Evolutionary conservation across 2,329 filamentous ascomycete species (phyloP), one percentile per base, ranked within the genome.

Genomic region (Clonostachys rhizophaga): DNA sequence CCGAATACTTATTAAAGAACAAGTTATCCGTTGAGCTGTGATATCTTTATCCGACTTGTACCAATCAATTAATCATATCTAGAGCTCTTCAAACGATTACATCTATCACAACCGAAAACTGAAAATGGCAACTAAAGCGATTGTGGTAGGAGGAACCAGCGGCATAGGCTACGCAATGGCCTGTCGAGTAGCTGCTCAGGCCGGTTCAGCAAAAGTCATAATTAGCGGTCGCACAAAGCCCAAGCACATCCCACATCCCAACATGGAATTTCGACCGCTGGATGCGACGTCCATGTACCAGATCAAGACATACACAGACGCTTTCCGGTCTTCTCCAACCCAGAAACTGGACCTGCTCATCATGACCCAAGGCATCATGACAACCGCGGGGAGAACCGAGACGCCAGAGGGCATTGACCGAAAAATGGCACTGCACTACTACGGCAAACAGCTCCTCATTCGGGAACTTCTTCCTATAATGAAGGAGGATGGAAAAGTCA

Each of bases 351-450:
- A 68, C 47, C 53, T 67, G 1, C 64, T 71, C 3, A 56, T 71
- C 45, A 55, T 71, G 48, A 66, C 62, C 0, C 67, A 69, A 49
- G 68, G 68, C 34, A 61, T 68, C 45, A 43, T 69, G 30, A 64
- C 65, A 0, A 55, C 58, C 5, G 58, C 55, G 5, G 66, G 67
- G 1, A 51, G 67, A 36, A 62, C 56, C 2, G 69, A 74, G 50
- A 72, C 71, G 1, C 24, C 71, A 0, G 72, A 76, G 50, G 70
- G 68, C 1, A 64, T 75, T 13, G 69, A 74, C 43, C 58, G 59
- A 40, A 74, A 73, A 51, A 67, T 74, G 59, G 65, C 63, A 0
- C 57, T 75, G 17, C 69, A 72, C 47, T 74, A 70, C 50, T 75
- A 75, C 48, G 65, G 70, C 14, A 65, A 64, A 12, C 70, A 74